Conservation (phyloP, 2,329 filamentous ascomycete species). For the Hymenoscyphus salicellus region DNA sequence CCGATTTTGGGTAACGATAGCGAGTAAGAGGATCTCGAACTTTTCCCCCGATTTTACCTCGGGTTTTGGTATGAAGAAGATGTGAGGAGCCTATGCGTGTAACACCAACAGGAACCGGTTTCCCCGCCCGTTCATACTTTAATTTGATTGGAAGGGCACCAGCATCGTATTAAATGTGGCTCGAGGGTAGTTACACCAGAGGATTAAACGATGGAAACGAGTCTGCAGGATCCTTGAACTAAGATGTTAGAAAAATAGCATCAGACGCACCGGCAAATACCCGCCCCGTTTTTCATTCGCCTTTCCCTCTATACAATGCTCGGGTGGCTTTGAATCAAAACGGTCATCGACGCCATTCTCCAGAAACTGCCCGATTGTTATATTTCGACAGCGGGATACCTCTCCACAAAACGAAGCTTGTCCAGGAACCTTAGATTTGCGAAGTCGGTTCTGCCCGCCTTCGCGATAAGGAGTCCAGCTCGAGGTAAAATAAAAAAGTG, state of each 20-base stretch:
- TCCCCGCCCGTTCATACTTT: neutral
- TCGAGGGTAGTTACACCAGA: neutral
- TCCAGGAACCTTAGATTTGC: neutral
- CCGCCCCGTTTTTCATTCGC: neutral
- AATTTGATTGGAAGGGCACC: neutral
- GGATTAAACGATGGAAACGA: neutral
- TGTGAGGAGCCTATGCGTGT: neutral
- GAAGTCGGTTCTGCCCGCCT: neutral
- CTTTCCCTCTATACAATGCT: neutral
- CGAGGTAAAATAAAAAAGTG: too few relatives aligned
- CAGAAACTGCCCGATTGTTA: neutral
- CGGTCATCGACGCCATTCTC: too few relatives aligned
- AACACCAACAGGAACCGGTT: neutral
- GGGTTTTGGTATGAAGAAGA: neutral
- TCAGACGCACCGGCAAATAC: neutral
- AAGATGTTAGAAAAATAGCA: neutral
- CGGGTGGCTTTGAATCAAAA: neutral
- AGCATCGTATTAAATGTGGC: neutral
- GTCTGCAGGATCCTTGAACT: neutral
- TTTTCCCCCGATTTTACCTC: neutral
- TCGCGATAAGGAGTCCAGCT: neutral
- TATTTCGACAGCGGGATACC: neutral
- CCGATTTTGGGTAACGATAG: neutral
- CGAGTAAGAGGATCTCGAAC: neutral
- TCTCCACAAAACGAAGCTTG: neutral